Evolutionary conservation across 345 rosid species (phyloP), one percentile per base, ranked within the genome.

Genomic region (Lenwebbia sp.): DNA sequence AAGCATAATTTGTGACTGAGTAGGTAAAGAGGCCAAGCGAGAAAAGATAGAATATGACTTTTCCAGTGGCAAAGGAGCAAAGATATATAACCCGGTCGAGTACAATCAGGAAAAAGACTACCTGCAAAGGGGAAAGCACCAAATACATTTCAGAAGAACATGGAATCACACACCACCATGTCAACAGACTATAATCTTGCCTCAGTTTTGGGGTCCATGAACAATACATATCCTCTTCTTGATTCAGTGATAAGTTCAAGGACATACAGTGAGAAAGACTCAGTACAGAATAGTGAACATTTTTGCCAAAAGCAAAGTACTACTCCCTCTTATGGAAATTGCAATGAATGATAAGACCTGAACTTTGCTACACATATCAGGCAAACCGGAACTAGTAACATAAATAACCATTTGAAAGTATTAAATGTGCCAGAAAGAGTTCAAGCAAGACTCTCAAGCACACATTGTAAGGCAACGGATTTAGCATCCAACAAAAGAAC

Each of bases 61-160:
- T 91, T 47, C 93, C 92, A 3, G 88, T 90, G 76, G 91, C 91
- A 87, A 91, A 91, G 57, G 93, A 90, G 53, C 93, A 90, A 13
- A 91, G 92, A 44, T 91, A 91, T 85, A 91, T 88, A 54, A 89
- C 78, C 37, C 93, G 92, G 83, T 91, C 92, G 4, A 91, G 91
- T 74, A 91, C 92, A 25, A 91, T 91, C 86, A 91, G 85, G 89
- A 91, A 91, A 85, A 91, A 91, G 44, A 91, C 86, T n/a, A 90
- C 91, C 93, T 90, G 92, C 90, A 88, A 84, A 44, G 87, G 53
- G 55, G 83, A 74, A 85, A 11, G 33, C 70, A 37, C 54, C 23
- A 82, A 28, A 52, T n/a, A 3, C 78, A 47, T 33, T 57, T 84
- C 40, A 37, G 52, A 70, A 33, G 47, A 70, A 70, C 70, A 49